Conservation (phyloP, 202 grass and related monocot species). For the Brachypodium distachyon region DNA sequence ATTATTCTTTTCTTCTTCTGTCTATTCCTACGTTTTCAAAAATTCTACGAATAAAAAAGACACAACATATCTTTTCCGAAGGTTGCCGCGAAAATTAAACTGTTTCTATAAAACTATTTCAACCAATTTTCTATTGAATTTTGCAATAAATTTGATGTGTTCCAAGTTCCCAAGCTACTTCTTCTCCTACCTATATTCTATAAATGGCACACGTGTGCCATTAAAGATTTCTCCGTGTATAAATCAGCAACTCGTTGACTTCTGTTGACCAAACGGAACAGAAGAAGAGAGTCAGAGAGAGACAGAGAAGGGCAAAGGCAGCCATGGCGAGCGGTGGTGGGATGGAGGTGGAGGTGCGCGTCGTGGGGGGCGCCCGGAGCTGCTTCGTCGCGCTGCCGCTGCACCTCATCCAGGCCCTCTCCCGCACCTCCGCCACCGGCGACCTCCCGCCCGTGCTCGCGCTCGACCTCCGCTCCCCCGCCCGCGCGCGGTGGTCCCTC, state of each 20-base stretch:
- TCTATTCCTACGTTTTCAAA: too few species aligned
- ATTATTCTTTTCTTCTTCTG: too few species aligned
- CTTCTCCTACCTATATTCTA: too few species aligned
- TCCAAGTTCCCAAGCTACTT: too few species aligned
- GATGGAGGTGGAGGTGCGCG: slow-evolving; percentile 69
- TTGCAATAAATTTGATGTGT: too few species aligned
- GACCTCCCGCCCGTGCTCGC: slow-evolving; percentile 75
- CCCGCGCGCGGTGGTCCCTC: slow-evolving; percentile 53
- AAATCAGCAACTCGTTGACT: background rate
- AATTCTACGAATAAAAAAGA: too few species aligned
- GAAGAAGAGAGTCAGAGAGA: background rate
- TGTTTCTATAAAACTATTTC: too few species aligned
- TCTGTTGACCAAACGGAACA: background rate
- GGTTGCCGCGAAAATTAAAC: too few species aligned
- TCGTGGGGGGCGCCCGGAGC: slow-evolving; percentile 55
- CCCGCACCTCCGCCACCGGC: slow-evolving; percentile 40
- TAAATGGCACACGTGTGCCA: too few species aligned
- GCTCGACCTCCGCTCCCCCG: slow-evolving; percentile 50
- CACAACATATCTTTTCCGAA: too few species aligned
- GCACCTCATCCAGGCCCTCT: slow-evolving; percentile 59
- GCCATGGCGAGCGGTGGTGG: background rate
- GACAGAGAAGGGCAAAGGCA: background rate
- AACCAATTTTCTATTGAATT: too few species aligned
- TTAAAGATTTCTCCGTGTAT: too few species aligned
- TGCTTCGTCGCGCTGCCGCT: slow-evolving; percentile 93